Evolutionary conservation across 2,329 filamentous ascomycete genomes (phyloP), one percentile per base, ranked within the genome.

Genomic region (Alternaria incomplexa): DNA sequence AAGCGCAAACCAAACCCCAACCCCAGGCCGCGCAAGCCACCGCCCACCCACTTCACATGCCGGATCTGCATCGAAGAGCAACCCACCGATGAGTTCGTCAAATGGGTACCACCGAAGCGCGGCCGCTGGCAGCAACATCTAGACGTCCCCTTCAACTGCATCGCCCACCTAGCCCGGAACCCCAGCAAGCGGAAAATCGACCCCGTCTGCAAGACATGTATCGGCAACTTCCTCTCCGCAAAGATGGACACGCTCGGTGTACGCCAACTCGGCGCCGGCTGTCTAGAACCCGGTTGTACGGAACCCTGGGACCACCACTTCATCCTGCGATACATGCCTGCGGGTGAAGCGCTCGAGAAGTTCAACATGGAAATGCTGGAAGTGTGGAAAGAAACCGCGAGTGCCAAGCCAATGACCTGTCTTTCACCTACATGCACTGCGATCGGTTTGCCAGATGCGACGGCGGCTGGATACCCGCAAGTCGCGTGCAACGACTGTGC

Each of bases 171-270:
- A 1, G 62, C 64, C 3, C 69, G 66, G 4, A 65, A 66, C 32
- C 73, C 75, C 1, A 58, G 62, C 8, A 62, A 48, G n/a, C 70
- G 69, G 36, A 66, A 68, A 20, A 48, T 62, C 32, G 66, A 73
- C 4, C 74, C 75, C 1, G 71, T 77, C 2, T 77, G 75, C 61
- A 74, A 70, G 20, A 40, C 65, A 9, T 77, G 75, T 57, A 71
- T 77, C 12, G 68, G 72, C 2, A 47, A 47, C 5, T 48, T 60
- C 58, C 66, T 77, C 62, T 65, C 70, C 6, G 70, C 74, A 1
- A 62, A 63, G 2, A 62, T 73, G 9, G 72, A 73, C 32, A 68
- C 61, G 9, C 51, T 69, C 4, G 75, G 75, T 13, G 72, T 69
- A 1, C 67, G 69, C 3, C 45, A 59, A 17, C 58, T 75, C 4